Base-by-base conservation (phyloP, 2,329 filamentous ascomycete genomes). In the Colletotrichum sp. region DNA sequence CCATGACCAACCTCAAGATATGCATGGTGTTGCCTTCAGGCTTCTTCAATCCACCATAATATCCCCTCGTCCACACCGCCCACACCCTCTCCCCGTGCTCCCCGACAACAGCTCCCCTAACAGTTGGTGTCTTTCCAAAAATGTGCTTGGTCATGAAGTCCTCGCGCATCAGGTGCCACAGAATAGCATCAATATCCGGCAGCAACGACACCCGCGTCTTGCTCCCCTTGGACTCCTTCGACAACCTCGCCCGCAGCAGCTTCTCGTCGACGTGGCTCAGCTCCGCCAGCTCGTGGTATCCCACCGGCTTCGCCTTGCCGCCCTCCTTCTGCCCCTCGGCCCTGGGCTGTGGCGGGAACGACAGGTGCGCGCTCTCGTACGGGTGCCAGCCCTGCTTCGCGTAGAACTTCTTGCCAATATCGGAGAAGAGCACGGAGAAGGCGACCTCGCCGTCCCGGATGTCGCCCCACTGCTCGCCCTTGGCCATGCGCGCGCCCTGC, bases 391-490 rank as follows among this genome's bases (percentile, higher is more conserved):
- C 95, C 77, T 92, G 89, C 36, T 88, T 88, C 5, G 93, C 91
- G 85, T 98, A 98, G 84, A 96, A 98, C 52, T 87, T 86, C 87
- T 95, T 94, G 24, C 96, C 95, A 78, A 97, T 96, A 80, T 97
- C 95, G 10, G 95, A 98, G 84, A 93, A 98, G 10, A 98, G 88
- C 9, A 97, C 90, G 1, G 94, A 96, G 83, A 96, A 97, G 16
- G 84, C 77, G 82, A 88, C 81, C 81, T 83, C 78, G 82, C 81
- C 64, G 28, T 80, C 48, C 78, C 80, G 66, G 43, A 75, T 69
- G 28, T 68, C 65, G 12, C 64, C 64, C 69, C 73, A 75, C 77
- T 26, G 79, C 56, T 84, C 79, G 48, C 77, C 76, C 2, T 69
- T 69, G 16, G 78, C 78, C 66, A 77, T 70, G 64, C 69, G 61